These are phyloP conservation scores for Hymenoscyphus fructigenus DNA, from an alignment of 2,329 filamentous ascomycete genomes.

Conservation along the genomic window DNA sequence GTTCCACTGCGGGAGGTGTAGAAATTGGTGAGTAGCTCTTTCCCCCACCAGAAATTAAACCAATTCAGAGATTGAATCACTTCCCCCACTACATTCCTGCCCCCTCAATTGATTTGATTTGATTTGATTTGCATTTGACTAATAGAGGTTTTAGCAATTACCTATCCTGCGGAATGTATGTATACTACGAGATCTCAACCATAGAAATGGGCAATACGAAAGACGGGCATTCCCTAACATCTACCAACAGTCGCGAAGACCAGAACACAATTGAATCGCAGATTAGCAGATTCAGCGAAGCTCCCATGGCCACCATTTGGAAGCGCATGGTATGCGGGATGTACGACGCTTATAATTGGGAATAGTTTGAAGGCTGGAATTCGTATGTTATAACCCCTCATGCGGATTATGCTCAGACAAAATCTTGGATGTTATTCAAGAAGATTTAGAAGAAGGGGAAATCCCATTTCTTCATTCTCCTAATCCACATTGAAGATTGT, in stretches of 20 bases:
- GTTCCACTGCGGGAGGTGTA: constrained; percentile 88
- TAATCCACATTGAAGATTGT: no score
- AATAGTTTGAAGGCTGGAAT: constrained; percentile 97
- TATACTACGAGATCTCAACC: constrained; percentile 15
- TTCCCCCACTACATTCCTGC: no score
- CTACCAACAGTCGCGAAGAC: constrained; percentile 72
- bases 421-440: no score
- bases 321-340: constrained; percentile 93
- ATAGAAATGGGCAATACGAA: background rate
- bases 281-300: constrained; percentile 78
- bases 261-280: constrained; percentile 85
- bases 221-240: background rate
- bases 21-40: constrained; percentile 69
- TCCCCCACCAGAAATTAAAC: no score
- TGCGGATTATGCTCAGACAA: no score
- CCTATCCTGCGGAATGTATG: constrained; percentile 90
- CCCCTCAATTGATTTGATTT: background rate
- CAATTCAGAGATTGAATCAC: no score
- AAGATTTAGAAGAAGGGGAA: no score
- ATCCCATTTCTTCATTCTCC: no score
- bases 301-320: constrained; percentile 95
- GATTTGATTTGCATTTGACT: background rate
- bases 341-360: constrained; percentile 93
- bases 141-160: constrained; percentile 61
- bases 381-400: constrained; percentile 53